Evolutionary conservation across 2,329 filamentous ascomycete genomes (phyloP).

Genomic region (Apiospora rasikravindrae): DNA sequence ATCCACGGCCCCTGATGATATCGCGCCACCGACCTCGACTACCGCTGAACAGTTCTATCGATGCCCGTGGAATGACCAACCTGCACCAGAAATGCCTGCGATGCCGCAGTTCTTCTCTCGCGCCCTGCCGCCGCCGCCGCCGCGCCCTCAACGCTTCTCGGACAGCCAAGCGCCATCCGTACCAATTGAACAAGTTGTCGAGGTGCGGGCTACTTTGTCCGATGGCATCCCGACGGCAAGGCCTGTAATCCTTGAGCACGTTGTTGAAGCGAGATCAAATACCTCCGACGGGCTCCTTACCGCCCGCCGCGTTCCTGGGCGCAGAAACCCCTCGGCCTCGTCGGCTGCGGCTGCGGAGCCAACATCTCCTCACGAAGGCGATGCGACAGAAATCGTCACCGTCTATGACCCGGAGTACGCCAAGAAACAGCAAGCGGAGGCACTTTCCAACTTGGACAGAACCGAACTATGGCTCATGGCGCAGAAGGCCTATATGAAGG

Average conservation of each 20-base stretch:
- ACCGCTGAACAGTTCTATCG: conserved; percentile 94
- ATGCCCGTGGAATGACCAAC: conserved; percentile 70
- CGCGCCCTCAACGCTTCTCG: conserved; percentile 43
- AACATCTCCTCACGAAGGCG: conserved; percentile 54
- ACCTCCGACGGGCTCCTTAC: conserved; percentile 35
- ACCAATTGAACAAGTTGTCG: conserved; percentile 71
- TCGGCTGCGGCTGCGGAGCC: conserved; percentile 40
- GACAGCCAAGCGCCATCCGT: conserved; percentile 45
- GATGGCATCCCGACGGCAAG: conserved; percentile 72
- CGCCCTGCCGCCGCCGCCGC: conserved; percentile 41
- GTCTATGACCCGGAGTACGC: conserved; percentile 80
- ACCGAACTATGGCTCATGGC: conserved; percentile 87
- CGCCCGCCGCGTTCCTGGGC: conserved; percentile 34
- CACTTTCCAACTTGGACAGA: conserved; percentile 78
- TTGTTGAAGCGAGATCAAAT: conserved; percentile 42
- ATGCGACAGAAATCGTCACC: conserved; percentile 67
- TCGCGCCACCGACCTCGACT: conserved; percentile 77
- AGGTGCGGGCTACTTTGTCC: conserved; percentile 59
- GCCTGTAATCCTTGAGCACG: conserved; percentile 50
- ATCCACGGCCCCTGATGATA: conserved; percentile 56
- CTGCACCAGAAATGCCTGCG: conserved; percentile 42
- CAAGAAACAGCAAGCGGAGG: conserved; percentile 71
- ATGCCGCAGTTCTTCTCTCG: conserved; percentile 23
- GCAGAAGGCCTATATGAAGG: conserved; percentile 77
- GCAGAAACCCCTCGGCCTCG: conserved; percentile 36